Evolutionary conservation across 192 early-diverging fungal species (phyloP).

Genomic region (Geranomyces variabilis): DNA sequence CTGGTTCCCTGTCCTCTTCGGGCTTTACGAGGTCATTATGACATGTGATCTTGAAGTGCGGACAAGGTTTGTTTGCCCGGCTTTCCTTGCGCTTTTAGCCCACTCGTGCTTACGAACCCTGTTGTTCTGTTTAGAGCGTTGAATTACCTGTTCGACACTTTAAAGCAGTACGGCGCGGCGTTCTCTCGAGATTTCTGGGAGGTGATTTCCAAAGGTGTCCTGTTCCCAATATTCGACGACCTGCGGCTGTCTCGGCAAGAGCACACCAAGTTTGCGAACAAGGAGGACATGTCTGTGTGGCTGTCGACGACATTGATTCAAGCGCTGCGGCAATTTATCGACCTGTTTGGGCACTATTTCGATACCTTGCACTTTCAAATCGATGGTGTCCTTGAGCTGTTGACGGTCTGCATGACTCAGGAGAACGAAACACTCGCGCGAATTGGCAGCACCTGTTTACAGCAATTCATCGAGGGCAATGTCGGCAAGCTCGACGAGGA

Average conservation of each 20-base stretch:
- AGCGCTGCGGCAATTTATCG: slow-evolving; percentile 84
- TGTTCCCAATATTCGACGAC: slow-evolving; percentile 92
- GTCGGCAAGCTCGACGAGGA: slow-evolving; percentile 68
- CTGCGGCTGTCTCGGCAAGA: slow-evolving; percentile 59
- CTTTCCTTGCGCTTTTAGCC: too few species aligned
- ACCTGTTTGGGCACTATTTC: slow-evolving; percentile 80
- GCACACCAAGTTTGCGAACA: slow-evolving; percentile 67
- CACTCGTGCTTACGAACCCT: background rate
- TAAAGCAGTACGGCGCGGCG: slow-evolving; percentile 73
- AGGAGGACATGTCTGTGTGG: slow-evolving; percentile 91
- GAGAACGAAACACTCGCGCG: slow-evolving; percentile 88
- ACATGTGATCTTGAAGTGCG: slow-evolving; percentile 90
- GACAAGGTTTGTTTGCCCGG: slow-evolving; percentile 53
- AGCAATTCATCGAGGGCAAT: slow-evolving; percentile 85
- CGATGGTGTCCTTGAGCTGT: slow-evolving; percentile 75
- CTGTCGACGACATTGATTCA: slow-evolving; percentile 92
- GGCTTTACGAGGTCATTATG: slow-evolving; percentile 88
- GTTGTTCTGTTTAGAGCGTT: slow-evolving; percentile 55
- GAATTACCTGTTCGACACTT: slow-evolving; percentile 80
- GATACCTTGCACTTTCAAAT: slow-evolving; percentile 74
- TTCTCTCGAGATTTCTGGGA: slow-evolving; percentile 84
- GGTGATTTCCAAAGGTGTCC: slow-evolving; percentile 75
- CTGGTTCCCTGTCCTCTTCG: slow-evolving; percentile 89
- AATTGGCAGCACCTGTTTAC: slow-evolving; percentile 88
- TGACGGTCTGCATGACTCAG: slow-evolving; percentile 87